A percentile compares a stretch with the other conserved stretches of the same genome.
Conservation (phyloP, 768 basidiomycete genomes). For the Calvatia gigantea region DNA sequence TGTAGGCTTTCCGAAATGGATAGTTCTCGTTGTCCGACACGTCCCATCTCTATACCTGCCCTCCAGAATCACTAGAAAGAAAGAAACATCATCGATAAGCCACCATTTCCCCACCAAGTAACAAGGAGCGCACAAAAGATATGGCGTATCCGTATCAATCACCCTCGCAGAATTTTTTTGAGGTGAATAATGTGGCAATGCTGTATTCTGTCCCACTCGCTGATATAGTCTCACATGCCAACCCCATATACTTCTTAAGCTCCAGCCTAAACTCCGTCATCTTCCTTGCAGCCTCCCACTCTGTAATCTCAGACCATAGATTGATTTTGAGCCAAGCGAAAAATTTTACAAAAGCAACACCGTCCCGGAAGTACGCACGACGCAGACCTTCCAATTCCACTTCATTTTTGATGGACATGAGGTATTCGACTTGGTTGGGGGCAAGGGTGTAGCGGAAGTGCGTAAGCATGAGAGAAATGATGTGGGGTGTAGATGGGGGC, state of each 20-base stretch:
- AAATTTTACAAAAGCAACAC: conserved; percentile 80
- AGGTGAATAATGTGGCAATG: conserved; percentile 91
- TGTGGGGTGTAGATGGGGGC: conserved; percentile 71
- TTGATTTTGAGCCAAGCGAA: conserved; percentile 86
- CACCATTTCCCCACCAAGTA: not conserved
- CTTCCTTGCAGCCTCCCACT: conserved; percentile 88
- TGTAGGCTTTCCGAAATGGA: conserved; percentile 85
- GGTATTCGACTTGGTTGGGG: conserved; percentile 66
- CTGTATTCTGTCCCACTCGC: conserved; percentile 90
- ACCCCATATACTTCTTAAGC: conserved; percentile 73
- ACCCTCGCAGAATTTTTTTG: conserved; percentile 63
- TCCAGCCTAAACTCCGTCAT: conserved; percentile 73
- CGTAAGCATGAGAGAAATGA: conserved; percentile 82
- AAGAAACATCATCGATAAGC: not conserved
- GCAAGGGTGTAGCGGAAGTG: conserved; percentile 75
- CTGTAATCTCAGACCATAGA: conserved; percentile 79
- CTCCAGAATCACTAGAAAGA: conserved; percentile 79
- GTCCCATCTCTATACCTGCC: conserved; percentile 89
- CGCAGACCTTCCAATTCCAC: conserved; percentile 81
- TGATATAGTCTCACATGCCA: conserved; percentile 88
- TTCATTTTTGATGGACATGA: conserved; percentile 88
- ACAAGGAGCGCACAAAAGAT: conserved; percentile 73
- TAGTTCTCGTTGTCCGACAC: conserved; percentile 76
- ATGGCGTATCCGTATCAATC: conserved; percentile 78
- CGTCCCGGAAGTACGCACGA: conserved; percentile 87